A percentile compares a stretch with the other conserved stretches of the same genome.
Evolutionary conservation across 2,329 filamentous ascomycete species (phyloP).

Genomic region (Paecilomyces sp.): DNA sequence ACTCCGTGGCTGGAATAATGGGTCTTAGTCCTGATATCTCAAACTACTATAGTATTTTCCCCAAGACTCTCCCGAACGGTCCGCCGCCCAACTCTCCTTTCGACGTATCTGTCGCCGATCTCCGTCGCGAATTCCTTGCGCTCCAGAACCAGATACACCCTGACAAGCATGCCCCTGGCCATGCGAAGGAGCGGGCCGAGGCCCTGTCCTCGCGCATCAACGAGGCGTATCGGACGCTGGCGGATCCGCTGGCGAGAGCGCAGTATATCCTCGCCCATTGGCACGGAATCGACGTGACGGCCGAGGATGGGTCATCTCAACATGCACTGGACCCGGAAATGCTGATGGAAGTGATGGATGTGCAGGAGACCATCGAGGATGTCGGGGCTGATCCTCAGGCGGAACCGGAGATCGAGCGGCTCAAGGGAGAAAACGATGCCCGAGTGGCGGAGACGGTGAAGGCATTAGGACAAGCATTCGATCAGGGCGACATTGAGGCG

Average conservation of each 20-base stretch:
- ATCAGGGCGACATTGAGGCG: constrained; percentile 53
- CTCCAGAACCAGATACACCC: constrained; percentile 57
- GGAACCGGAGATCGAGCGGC: constrained; percentile 56
- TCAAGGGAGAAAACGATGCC: constrained; percentile 60
- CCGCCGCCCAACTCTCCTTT: constrained; percentile 75
- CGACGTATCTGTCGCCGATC: constrained; percentile 58
- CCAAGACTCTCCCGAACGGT: constrained; percentile 64
- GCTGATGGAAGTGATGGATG: constrained; percentile 80
- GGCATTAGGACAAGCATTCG: constrained; percentile 59
- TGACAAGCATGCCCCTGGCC: constrained; percentile 41
- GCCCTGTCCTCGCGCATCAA: constrained; percentile 78
- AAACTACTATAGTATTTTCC: constrained; percentile 86
- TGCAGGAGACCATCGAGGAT: constrained; percentile 66
- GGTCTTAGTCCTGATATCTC: constrained; percentile 26
- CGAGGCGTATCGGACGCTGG: constrained; percentile 80
- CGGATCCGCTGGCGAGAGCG: constrained; percentile 71
- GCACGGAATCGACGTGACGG: constrained; percentile 64
- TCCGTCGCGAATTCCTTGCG: constrained; percentile 79
- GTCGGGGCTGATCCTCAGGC: constrained; percentile 42
- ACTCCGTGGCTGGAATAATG: not conserved
- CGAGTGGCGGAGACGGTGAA: constrained; percentile 59
- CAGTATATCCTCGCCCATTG: constrained; percentile 69
- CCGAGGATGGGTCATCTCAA: constrained; percentile 65
- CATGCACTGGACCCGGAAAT: constrained; percentile 63
- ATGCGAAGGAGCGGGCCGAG: constrained; percentile 58